These are phyloP conservation scores for Beauveria sp. DNA, from an alignment of 2,329 filamentous ascomycete species.

Conservation along the genomic window DNA sequence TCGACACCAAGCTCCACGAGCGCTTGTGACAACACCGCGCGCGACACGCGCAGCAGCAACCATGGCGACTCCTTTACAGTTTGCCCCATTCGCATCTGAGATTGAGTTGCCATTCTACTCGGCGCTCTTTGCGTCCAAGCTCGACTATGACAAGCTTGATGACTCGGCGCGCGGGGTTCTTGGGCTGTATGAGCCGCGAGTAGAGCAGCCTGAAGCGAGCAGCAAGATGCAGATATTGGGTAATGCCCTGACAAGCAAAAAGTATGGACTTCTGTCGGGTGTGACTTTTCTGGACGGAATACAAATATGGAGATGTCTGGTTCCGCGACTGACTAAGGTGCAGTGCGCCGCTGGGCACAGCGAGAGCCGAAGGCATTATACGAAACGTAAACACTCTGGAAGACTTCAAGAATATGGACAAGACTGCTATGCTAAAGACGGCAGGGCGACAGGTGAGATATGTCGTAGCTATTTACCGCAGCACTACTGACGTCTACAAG, in stretches of 20 bases:
- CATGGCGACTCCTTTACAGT: slow-evolving; percentile 53
- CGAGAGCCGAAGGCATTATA: slow-evolving; percentile 86
- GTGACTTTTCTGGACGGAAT: not conserved
- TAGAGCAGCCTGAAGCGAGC: slow-evolving; percentile 65
- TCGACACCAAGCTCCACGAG: not conserved
- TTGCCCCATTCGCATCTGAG: slow-evolving; percentile 85
- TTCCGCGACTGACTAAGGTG: not conserved
- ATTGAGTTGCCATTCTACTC: slow-evolving; percentile 95
- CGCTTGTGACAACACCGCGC: not conserved
- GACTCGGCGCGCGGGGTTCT: slow-evolving; percentile 82
- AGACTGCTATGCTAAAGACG: slow-evolving; percentile 66
- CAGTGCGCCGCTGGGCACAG: slow-evolving; percentile 62
- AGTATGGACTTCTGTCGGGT: slow-evolving; percentile 47
- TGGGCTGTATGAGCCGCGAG: slow-evolving; percentile 80
- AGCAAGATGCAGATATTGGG: slow-evolving; percentile 87
- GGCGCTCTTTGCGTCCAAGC: slow-evolving; percentile 84
- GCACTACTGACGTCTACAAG: slow-evolving; percentile 40
- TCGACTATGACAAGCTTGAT: slow-evolving; percentile 94
- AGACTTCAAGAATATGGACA: slow-evolving; percentile 81
- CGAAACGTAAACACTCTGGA: slow-evolving; percentile 96
- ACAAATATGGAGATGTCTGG: not conserved
- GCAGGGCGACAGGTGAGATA: slow-evolving; percentile 65
- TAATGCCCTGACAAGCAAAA: slow-evolving; percentile 73
- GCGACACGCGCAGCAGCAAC: slow-evolving; percentile 17
- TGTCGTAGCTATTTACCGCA: not conserved